Evolutionary conservation across 1,139 yeast genomes (phyloP).

Genomic region (Yamadazyma spencermartinsiae): DNA sequence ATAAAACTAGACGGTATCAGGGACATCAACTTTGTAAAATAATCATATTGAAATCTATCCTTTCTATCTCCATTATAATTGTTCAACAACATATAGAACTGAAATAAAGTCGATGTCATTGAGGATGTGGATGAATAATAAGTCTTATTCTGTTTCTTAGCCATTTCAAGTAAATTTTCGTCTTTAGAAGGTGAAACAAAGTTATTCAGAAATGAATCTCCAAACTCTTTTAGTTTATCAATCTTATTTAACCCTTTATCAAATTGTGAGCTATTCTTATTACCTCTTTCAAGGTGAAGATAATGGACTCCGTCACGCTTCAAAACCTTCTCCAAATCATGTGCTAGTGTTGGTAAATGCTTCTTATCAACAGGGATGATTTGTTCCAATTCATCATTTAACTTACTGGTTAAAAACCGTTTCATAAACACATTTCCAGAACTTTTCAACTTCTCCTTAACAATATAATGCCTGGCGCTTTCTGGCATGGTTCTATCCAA

Average conservation of each 20-base stretch:
- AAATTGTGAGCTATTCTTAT: conserved; percentile 59
- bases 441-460: conserved; percentile 1
- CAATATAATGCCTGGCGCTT: conserved; percentile 7
- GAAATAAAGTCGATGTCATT: conserved; percentile 73
- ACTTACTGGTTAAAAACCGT: conserved; percentile 7
- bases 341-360: conserved; percentile 49
- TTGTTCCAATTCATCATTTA: conserved; percentile 18
- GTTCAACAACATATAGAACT: conserved; percentile 74
- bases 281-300: conserved; percentile 72
- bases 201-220: conserved; percentile 54
- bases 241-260: conserved; percentile 60
- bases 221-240: conserved; percentile 67
- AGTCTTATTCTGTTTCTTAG: conserved; percentile 39
- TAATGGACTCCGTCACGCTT: conserved; percentile 86
- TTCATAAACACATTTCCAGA: conserved; percentile 2
- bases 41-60: conserved; percentile 33
- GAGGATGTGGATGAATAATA: conserved; percentile 87
- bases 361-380: conserved; percentile 24
- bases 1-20: conserved; percentile 42
- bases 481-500: conserved; percentile 7
- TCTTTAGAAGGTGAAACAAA: conserved; percentile 76
- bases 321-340: conserved; percentile 65
- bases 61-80: conserved; percentile 29
- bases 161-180: conserved; percentile 46
- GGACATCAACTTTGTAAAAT: conserved; percentile 34